phyloP scores from a whole-genome alignment of 208 protist species.

The Leishmania lainsoni region DNA sequence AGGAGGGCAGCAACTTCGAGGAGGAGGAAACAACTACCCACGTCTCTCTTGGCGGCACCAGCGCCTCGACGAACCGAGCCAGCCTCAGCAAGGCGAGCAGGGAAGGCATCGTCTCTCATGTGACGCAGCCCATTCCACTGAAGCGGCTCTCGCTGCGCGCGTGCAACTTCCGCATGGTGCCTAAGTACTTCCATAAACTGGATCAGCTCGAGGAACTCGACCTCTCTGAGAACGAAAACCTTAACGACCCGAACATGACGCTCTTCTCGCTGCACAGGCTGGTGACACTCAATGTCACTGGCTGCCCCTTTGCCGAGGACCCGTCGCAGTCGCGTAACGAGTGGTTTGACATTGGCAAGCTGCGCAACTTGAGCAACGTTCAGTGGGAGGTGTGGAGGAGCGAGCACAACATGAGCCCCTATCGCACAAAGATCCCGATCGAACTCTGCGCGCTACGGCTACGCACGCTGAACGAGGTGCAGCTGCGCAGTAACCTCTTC shows the following conservation, averaged over 20 bases:
- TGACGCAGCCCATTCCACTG: slow-evolving; percentile 70
- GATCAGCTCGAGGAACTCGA: slow-evolving; percentile 80
- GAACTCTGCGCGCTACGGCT: slow-evolving; percentile 80
- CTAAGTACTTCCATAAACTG: slow-evolving; percentile 91
- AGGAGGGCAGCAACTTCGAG: slow-evolving; percentile 17
- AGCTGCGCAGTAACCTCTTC: slow-evolving; percentile 71
- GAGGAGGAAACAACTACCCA: slow-evolving; percentile 46
- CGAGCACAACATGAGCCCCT: slow-evolving; percentile 77
- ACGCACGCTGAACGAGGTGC: slow-evolving; percentile 65
- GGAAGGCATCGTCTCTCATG: slow-evolving; percentile 58
- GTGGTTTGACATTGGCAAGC: slow-evolving; percentile 89
- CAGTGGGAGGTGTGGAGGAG: slow-evolving; percentile 84
- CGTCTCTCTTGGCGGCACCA: slow-evolving; percentile 31
- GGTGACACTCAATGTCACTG: slow-evolving; percentile 76
- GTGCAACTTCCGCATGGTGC: slow-evolving; percentile 75
- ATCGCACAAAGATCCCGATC: slow-evolving; percentile 84
- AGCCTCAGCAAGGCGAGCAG: slow-evolving; percentile 79
- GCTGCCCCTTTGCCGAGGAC: slow-evolving; percentile 84
- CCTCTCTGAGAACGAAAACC: slow-evolving; percentile 79
- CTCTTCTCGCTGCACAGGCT: slow-evolving; percentile 83
- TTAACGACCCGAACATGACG: slow-evolving; percentile 88
- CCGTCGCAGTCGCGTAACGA: slow-evolving; percentile 63
- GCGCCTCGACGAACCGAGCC: slow-evolving; percentile 39
- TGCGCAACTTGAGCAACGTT: slow-evolving; percentile 67
- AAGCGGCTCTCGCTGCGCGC: slow-evolving; percentile 66